Evolutionary conservation across 768 basidiomycete genomes (phyloP).

Genomic region (Porpolomopsis calyptriformis): DNA sequence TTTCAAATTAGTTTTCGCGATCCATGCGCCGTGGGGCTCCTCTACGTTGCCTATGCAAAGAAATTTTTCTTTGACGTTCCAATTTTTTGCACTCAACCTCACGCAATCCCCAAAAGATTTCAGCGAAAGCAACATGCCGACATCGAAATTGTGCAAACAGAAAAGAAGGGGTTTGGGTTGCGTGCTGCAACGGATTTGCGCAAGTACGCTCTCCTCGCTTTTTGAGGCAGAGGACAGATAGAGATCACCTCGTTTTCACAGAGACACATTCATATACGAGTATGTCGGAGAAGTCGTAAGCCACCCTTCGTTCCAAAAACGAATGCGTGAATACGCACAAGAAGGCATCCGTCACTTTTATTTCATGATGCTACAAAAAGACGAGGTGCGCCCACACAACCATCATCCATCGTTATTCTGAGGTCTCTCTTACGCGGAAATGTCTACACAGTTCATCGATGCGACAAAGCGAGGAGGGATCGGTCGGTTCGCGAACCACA

Average conservation of each 20-base stretch:
- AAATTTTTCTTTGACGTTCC: conserved; percentile 5
- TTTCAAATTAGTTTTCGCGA: conserved; percentile 4
- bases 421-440: not conserved
- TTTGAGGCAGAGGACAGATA: not conserved
- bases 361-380: conserved; percentile 99
- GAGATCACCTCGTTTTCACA: conserved; percentile 19
- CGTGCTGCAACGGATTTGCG: conserved; percentile 59
- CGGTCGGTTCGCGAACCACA: conserved; percentile 96
- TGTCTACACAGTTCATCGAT: conserved; percentile 76
- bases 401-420: not conserved
- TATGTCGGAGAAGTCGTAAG: conserved; percentile 96
- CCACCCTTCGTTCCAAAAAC: conserved; percentile 75
- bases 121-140: conserved; percentile 75
- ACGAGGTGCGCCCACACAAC: conserved; percentile 53
- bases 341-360: conserved; percentile 96
- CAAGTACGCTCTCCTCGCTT: conserved; percentile 36
- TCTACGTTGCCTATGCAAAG: not conserved
- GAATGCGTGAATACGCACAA: conserved; percentile 87
- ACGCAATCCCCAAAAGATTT: conserved; percentile 61
- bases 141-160: conserved; percentile 85
- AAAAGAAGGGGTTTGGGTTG: conserved; percentile 92
- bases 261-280: conserved; percentile 91
- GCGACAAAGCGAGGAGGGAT: conserved; percentile 96
- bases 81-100: too few species aligned
- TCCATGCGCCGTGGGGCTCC: too few species aligned